A percentile compares a stretch with the other conserved stretches of the same genome.
Conservation (phyloP, 1,139 yeast genomes). For the Waltiozyma sp. region DNA sequence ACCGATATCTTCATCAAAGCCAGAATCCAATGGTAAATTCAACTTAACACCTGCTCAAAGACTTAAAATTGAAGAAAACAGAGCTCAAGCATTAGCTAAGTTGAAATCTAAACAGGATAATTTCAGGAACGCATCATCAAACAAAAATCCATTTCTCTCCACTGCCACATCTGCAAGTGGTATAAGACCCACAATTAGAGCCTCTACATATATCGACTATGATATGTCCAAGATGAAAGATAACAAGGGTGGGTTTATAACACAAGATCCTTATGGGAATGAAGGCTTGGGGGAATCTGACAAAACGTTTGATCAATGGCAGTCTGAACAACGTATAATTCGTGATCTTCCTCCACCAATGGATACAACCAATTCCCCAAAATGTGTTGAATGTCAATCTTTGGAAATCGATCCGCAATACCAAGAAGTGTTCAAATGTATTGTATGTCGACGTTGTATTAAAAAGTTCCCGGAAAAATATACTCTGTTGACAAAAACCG, state of each 20-base stretch:
- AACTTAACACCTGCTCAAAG: constrained; percentile 41
- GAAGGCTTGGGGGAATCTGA: constrained; percentile 20
- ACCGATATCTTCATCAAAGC: constrained; percentile 1
- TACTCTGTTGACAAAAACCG: constrained; percentile 86
- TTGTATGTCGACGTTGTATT: constrained; percentile 76
- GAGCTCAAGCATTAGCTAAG: constrained; percentile 48
- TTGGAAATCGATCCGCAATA: constrained; percentile 74
- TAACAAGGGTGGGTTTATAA: constrained; percentile 74
- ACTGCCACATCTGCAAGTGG: constrained; percentile 4
- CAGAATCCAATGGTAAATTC: constrained; percentile 8
- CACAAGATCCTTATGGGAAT: constrained; percentile 10
- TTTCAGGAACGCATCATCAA: constrained; percentile 19
- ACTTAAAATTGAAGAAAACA: constrained; percentile 41
- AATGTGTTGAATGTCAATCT: constrained; percentile 68
- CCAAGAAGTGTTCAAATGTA: constrained; percentile 51
- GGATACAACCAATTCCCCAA: constrained; percentile 62
- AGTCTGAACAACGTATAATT: constrained; percentile 43
- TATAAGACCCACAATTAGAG: constrained; percentile 31
- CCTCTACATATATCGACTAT: constrained; percentile 76
- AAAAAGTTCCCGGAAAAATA: constrained; percentile 75
- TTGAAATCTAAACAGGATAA: constrained; percentile 25
- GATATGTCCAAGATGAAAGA: constrained; percentile 88
- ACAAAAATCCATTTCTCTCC: constrained; percentile 9
- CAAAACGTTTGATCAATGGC: constrained; percentile 68
- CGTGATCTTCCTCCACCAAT: constrained; percentile 55